phyloP scores from a whole-genome alignment of 306 rosid genomes.

The Acacia crassicarpa region DNA sequence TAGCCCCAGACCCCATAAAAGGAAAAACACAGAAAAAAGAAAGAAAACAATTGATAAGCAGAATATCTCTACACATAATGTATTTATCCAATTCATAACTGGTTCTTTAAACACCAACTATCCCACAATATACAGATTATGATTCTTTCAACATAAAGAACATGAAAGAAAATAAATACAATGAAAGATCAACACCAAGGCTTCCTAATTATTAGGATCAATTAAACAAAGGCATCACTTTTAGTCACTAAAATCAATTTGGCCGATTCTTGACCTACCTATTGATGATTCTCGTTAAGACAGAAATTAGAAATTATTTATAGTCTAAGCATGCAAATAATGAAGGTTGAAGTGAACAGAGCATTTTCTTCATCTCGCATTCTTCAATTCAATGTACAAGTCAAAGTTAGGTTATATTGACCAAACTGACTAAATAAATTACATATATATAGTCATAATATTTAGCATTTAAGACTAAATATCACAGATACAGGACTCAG shows the following conservation, averaged over 20 bases:
- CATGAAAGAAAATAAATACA: neutral
- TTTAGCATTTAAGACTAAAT: neutral
- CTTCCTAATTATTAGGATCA: neutral
- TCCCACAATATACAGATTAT: neutral
- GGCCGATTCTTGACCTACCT: constrained; percentile 22
- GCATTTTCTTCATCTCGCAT: constrained; percentile 5
- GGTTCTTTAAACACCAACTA: neutral
- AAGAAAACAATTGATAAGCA: neutral
- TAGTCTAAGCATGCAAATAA: neutral
- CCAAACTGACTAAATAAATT: neutral
- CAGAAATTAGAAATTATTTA: neutral
- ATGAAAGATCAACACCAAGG: neutral
- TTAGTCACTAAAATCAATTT: neutral
- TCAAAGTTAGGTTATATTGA: neutral
- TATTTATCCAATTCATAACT: too few relatives aligned
- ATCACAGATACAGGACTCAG: neutral
- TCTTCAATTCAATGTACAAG: neutral
- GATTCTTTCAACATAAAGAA: neutral
- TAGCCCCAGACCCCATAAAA: too few relatives aligned
- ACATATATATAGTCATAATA: neutral
- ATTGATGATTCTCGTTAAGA: neutral
- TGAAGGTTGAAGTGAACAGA: neutral
- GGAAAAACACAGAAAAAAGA: too few relatives aligned
- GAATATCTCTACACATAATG: neutral
- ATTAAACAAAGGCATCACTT: neutral